These are phyloP conservation scores for Xylaria arbuscula DNA, from an alignment of 2,329 filamentous ascomycete genomes.

Conservation along the genomic window DNA sequence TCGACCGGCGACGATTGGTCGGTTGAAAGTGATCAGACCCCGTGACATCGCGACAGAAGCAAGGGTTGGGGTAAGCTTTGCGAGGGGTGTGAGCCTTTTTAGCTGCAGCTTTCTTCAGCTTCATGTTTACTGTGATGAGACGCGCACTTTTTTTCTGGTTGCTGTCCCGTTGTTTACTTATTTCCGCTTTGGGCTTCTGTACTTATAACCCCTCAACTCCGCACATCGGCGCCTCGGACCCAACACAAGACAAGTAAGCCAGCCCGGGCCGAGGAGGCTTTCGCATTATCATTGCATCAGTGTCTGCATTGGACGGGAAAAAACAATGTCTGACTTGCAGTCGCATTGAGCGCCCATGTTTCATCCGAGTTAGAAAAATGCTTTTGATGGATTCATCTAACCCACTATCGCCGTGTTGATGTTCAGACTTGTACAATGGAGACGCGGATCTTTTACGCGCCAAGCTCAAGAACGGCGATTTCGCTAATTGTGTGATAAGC, in stretches of 20 bases:
- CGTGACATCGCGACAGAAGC: conserved; percentile 41
- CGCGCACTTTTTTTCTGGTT: conserved; percentile 26
- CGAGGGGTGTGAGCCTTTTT: conserved; percentile 26
- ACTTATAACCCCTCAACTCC: conserved; percentile 39
- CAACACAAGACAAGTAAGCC: conserved; percentile 4
- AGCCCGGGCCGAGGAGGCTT: background rate
- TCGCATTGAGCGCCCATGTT: conserved; percentile 26
- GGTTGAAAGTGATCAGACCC: conserved; percentile 28
- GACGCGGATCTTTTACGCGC: conserved; percentile 18
- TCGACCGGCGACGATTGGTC: conserved; percentile 29
- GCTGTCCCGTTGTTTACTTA: conserved; percentile 37
- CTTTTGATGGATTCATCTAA: conserved; percentile 10
- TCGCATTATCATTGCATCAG: conserved; percentile 13
- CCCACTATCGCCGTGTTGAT: conserved; percentile 4
- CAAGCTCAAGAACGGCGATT: conserved; percentile 32
- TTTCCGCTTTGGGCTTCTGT: conserved; percentile 33
- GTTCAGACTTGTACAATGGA: background rate
- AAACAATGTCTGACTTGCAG: conserved; percentile 7
- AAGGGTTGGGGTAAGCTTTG: conserved; percentile 30
- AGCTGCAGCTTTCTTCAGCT: conserved; percentile 39
- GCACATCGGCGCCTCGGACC: conserved; percentile 28
- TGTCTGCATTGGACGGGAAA: background rate
- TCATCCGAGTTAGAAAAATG: conserved; percentile 22
- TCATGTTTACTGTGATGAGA: conserved; percentile 29
- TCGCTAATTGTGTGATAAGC: conserved; percentile 19